Evolutionary conservation across 306 rosid species (phyloP), one percentile per base, ranked within the genome.

Genomic region (Morella rubra): DNA sequence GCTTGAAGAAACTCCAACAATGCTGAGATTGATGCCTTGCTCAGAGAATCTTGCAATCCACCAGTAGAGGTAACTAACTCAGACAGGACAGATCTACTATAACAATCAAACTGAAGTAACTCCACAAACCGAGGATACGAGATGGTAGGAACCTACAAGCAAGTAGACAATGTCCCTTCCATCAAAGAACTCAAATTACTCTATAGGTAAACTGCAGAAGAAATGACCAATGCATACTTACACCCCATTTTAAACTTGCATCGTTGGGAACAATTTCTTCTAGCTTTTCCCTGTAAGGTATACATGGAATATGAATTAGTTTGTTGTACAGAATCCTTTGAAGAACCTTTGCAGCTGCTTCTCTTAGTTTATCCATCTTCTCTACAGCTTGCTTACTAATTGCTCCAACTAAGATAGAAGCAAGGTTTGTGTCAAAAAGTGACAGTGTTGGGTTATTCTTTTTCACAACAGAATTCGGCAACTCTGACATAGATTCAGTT

Each of bases 361-460:
- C 97, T 84, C 98, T 90, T 76, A 95, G 86, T 78, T 88, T 95
- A 80, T 95, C 96, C 96, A 95, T 90, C 86, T 92, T 95, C 88
- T 95, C 98, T 50, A 89, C 90, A 64, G 98, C 98, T 89, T 89
- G 97, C 87, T 92, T 92, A 79, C 90, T 84, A 80, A 95, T 86
- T 54, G 87, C 97, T 77, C 88, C 88, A 72, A 95, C 78, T 73
- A 95, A 83, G 64, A 79, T 81, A 51, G 92, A 83, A 65, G 97
- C 96, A 79, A 92, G 91, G 80, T 84, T 83, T 75, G 81, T 82
- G 85, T 95, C 93, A 24, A 92, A 92, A 75, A 92, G 68, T 71
- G 75, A 76, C 62, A 80, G 19, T 55, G 73, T 78, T 61, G 71
- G 84, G 75, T 70, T 80, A 72, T 52, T 85, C 82, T 87, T 86